Evolutionary conservation across 139 green algal species (phyloP).

Genomic region (Chlorella sp.): DNA sequence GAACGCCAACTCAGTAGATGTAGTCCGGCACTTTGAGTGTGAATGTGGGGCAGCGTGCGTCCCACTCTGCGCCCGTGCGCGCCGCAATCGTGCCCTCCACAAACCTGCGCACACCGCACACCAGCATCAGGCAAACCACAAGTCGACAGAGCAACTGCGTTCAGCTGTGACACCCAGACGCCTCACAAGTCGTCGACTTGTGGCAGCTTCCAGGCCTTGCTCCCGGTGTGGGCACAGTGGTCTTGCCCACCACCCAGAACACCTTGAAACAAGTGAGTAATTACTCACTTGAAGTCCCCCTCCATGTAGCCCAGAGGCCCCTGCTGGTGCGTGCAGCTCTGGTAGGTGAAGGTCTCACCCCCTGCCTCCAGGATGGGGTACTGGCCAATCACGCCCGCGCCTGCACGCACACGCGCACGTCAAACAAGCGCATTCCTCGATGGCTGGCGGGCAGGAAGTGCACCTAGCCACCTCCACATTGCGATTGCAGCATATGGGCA

Average conservation of each 20-base stretch:
- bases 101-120: slow-evolving; percentile 32
- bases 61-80: slow-evolving; percentile 27
- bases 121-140: background rate
- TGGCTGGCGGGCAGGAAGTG: too few species aligned
- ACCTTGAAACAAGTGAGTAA: too few species aligned
- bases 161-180: too few species aligned
- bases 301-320: slow-evolving; percentile 49
- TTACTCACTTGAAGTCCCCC: slow-evolving; percentile 54
- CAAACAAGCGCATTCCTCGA: too few species aligned
- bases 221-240: too few species aligned
- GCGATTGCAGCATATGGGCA: too few species aligned
- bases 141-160: background rate
- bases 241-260: too few species aligned
- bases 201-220: too few species aligned
- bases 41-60: slow-evolving; percentile 34
- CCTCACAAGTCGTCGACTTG: too few species aligned
- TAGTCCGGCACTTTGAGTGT: slow-evolving; percentile 33
- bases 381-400: slow-evolving; percentile 40
- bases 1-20: slow-evolving; percentile 38
- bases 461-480: too few species aligned
- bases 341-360: slow-evolving; percentile 59
- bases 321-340: slow-evolving; percentile 60
- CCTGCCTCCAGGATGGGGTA: slow-evolving; percentile 39
- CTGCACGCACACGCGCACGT: too few species aligned
- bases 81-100: slow-evolving; percentile 45